Evolutionary conservation across 1,284 basidiomycete species (phyloP).

Genomic region (Gomphus bonarii): DNA sequence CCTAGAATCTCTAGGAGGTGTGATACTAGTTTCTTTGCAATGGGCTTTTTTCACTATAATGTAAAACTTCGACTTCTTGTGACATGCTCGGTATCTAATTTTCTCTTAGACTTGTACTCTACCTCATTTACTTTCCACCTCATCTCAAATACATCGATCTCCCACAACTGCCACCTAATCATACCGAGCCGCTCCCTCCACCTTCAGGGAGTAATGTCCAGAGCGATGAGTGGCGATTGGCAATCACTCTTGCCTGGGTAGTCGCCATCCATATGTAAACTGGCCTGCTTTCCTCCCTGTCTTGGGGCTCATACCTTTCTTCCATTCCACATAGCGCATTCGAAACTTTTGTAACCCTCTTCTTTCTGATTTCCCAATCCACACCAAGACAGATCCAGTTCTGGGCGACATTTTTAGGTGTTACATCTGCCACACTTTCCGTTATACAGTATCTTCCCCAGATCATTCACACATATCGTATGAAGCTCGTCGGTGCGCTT

Average conservation of each 20-base stretch:
- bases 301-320: slow-evolving; percentile 5
- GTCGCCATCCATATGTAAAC: slow-evolving; percentile 69
- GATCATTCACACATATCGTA: slow-evolving; percentile 67
- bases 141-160: slow-evolving; percentile 63
- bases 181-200: neutral
- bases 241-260: slow-evolving; percentile 64
- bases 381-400: slow-evolving; percentile 34
- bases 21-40: slow-evolving; percentile 76
- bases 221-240: slow-evolving; percentile 67
- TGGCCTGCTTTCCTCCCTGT: slow-evolving; percentile 12
- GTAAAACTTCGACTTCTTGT: slow-evolving; percentile 35
- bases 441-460: slow-evolving; percentile 85
- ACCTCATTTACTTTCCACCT: slow-evolving; percentile 85
- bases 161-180: slow-evolving; percentile 21
- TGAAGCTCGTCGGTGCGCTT: slow-evolving; percentile 81
- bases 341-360: slow-evolving; percentile 41
- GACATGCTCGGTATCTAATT: slow-evolving; percentile 5
- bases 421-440: slow-evolving; percentile 73
- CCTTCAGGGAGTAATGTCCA: slow-evolving; percentile 35
- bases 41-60: slow-evolving; percentile 84
- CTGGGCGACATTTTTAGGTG: slow-evolving; percentile 84
- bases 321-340: slow-evolving; percentile 33
- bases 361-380: slow-evolving; percentile 39
- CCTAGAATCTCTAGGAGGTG: slow-evolving; percentile 73
- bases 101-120: slow-evolving; percentile 66